Evolutionary conservation across 2,329 filamentous ascomycete genomes (phyloP), one percentile per base, ranked within the genome.

Genomic region (Cladosporium phlei): DNA sequence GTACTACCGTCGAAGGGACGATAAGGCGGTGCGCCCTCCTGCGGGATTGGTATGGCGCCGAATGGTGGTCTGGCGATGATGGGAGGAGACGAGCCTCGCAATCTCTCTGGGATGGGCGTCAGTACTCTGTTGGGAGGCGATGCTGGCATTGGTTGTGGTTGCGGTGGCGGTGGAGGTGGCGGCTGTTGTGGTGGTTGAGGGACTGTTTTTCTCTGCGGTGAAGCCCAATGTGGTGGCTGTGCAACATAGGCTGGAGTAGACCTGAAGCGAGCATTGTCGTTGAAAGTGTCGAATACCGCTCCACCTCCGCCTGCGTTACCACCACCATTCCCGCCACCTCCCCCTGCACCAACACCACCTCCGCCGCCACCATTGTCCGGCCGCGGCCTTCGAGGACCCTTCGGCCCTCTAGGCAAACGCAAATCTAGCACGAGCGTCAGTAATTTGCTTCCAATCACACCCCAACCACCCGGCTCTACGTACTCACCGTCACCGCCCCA

Each of bases 401-500:
- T 34, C 10, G 21, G 35, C 2, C 51, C 45, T 47, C 47, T 52
- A 45, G 51, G 51, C 20, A 32, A 39, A 43, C 42, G 37, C 38
- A 37, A 37, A 38, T 30, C 46, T 48, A 14, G n/a, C 3, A 28
- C 27, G n/a, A 12, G 7, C 24, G 35, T 46, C 28, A 45, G 28
- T 19, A 45, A 42, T 11, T n/a, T 8, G n/a, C 17, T 11, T 6
- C 17, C 14, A 9, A 5, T n/a, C 24, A n/a, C 14, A 27, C 16
- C 29, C n/a, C 9, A 29, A 24, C 21, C 32, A 22, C 9, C 19
- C 27, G 32, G 29, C 27, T 19, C 25, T 54, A 54, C 52, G 43
- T 51, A 53, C 51, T 53, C 52, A 53, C 51, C 50, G 21, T 40
- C 45, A 38, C 48, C 50, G 42, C 42, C 43, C n/a, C 35, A 38